Conservation (phyloP, 2,329 filamentous ascomycete species). For the Coniochaeta ligniaria region DNA sequence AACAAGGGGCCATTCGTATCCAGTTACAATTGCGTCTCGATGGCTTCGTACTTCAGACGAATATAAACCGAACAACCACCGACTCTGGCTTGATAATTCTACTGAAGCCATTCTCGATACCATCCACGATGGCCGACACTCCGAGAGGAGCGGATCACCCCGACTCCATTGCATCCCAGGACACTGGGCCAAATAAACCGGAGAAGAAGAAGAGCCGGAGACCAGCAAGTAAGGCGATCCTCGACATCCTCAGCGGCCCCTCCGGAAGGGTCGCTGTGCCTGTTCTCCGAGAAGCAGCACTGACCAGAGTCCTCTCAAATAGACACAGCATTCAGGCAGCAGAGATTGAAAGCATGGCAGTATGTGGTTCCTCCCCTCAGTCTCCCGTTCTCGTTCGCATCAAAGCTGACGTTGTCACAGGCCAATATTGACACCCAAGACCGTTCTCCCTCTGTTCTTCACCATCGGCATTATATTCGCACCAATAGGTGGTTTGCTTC, state of each 20-base stretch:
- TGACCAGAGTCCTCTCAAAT: neutral
- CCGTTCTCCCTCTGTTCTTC: conserved; percentile 86
- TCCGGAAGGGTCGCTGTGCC: neutral
- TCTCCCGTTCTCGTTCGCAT: neutral
- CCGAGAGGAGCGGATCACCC: conserved; percentile 34
- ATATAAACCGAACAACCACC: neutral
- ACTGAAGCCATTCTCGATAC: neutral
- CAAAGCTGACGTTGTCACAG: conserved; percentile 9
- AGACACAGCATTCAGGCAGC: conserved; percentile 97
- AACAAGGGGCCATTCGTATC: neutral
- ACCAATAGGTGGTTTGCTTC: conserved; percentile 77
- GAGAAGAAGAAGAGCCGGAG: conserved; percentile 87
- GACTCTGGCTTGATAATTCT: neutral
- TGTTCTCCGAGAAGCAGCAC: neutral
- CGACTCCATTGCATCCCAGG: conserved; percentile 49
- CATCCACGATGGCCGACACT: conserved; percentile 38
- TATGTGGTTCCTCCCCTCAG: conserved; percentile 40
- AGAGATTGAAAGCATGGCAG: conserved; percentile 98
- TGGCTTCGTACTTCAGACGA: neutral
- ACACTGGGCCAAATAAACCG: conserved; percentile 41
- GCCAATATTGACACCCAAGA: conserved; percentile 36
- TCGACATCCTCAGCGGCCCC: conserved; percentile 8
- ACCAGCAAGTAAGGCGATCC: conserved; percentile 64
- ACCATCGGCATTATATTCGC: conserved; percentile 86
- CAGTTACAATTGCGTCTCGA: neutral